Evolutionary conservation across 1,139 yeast species (phyloP), one percentile per base, ranked within the genome.

Genomic region (Pneumocystis jirovecii): DNA sequence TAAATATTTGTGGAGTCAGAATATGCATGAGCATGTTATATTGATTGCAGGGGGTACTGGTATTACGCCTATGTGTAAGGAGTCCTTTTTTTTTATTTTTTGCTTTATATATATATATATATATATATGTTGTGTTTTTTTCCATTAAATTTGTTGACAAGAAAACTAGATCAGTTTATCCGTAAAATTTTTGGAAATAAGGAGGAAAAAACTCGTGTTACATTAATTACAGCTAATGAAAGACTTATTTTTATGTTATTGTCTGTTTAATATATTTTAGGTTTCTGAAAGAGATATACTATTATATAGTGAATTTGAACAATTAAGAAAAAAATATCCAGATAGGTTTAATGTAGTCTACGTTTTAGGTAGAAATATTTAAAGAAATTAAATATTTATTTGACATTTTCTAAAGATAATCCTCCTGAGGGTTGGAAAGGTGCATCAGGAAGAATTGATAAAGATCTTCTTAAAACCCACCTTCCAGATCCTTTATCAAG

Each of bases 41-140:
- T 82, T 93, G 79, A 81, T 93, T 72, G 97, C 97, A 71, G 98
- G 96, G 71, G 98, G 98, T 74, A 82, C 95, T 63, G 97, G 97
- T 77, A 89, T 93, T 77, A 89, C 97, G 40, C 98, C 97, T 68
- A 81, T 91, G 68, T 66, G 57, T 50, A 50, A 50, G 57, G 21
- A 50, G 8, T 12, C 34, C 15, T 15, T 25, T 50, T 45, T 64
- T 37, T 67, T 65, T 64, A 65, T 25, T 66, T 59, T 17, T 19
- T 29, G 5, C 15, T 31, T 31, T 31, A 31, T 31, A 3, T 31
- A 31, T 31, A 31, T 31, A 31, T 31, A 31, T 31, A 31, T 31
- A 31, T 37, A 37, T 12, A 37, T 37, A 37, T 4, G 19, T 34
- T 17, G 25, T 29, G 8, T 56, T 40, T 35, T 31, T 31, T 19